These are phyloP conservation scores for Aegilops tauschii DNA, from an alignment of 176 grass and related monocot species.

Conservation along the genomic window DNA sequence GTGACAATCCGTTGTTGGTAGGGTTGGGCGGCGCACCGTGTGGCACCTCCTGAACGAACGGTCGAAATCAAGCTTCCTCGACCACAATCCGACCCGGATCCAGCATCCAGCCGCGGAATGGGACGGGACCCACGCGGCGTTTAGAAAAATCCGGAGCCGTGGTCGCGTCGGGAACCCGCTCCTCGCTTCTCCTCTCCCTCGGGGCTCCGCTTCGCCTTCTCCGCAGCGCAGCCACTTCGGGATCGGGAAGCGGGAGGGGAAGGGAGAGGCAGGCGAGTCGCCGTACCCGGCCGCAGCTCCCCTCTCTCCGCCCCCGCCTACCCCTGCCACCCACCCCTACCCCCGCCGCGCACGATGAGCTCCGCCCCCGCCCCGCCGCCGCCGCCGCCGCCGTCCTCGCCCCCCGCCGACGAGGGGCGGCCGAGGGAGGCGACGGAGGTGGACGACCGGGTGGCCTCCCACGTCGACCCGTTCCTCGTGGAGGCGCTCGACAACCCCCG, in stretches of 20 bases:
- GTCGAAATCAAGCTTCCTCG: neutral
- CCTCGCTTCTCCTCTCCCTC: neutral
- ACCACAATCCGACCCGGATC: neutral
- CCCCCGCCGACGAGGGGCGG: neutral
- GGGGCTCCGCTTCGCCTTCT: constrained; percentile 31
- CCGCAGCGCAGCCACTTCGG: constrained; percentile 44
- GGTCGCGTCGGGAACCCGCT: constrained; percentile 32
- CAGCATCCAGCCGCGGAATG: neutral
- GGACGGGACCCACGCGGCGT: constrained; percentile 20
- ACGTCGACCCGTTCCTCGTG: constrained; percentile 64
- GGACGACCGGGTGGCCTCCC: constrained; percentile 18
- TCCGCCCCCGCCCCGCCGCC: neutral
- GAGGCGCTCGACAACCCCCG: constrained; percentile 76
- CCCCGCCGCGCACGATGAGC: constrained; percentile 37
- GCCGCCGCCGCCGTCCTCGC: neutral
- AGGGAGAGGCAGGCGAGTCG: constrained; percentile 44
- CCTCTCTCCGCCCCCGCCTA: constrained; percentile 36
- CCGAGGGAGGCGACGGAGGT: constrained; percentile 7
- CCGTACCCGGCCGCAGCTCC: constrained; percentile 26
- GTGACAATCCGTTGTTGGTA: neutral
- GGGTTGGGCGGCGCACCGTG: constrained; percentile 7
- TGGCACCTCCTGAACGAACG: neutral
- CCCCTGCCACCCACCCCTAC: neutral
- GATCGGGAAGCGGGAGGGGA: constrained; percentile 63
- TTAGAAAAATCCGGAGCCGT: constrained; percentile 44